Evolutionary conservation across 2,329 filamentous ascomycete species (phyloP).

Genomic region (Thelonectria blattea): DNA sequence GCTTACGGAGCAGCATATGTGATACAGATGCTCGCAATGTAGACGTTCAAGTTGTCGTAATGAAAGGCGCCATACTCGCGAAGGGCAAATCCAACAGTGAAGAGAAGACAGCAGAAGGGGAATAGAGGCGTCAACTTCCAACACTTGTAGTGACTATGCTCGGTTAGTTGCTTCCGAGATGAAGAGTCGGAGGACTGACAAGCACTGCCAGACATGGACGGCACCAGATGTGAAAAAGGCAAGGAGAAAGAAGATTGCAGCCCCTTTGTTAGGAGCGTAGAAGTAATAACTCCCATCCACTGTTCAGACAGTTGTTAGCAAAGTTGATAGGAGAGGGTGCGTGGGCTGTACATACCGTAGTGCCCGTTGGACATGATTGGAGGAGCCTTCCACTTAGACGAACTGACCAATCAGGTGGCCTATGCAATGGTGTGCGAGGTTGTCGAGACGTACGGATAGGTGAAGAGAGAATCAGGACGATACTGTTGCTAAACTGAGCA

Average conservation of each 20-base stretch:
- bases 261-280: conserved; percentile 55
- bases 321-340: neutral
- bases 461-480: neutral
- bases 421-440: neutral
- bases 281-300: conserved; percentile 53
- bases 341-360: conserved; percentile 34
- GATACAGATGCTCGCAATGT: conserved; percentile 45
- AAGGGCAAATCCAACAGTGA: conserved; percentile 61
- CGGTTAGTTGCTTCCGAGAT: neutral
- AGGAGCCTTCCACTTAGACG: neutral
- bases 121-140: conserved; percentile 63
- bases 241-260: conserved; percentile 53
- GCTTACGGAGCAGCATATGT: conserved; percentile 45
- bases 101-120: conserved; percentile 59
- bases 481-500: neutral
- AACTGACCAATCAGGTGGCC: neutral
- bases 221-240: conserved; percentile 47
- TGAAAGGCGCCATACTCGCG: conserved; percentile 42
- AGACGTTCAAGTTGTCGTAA: conserved; percentile 41
- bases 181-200: conserved; percentile 47
- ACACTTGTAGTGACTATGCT: conserved; percentile 57
- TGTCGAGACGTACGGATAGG: neutral
- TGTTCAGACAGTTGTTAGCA: conserved; percentile 23
- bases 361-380: conserved; percentile 39
- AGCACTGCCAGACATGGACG: conserved; percentile 50